Evolutionary conservation across 805 yeast species (phyloP), one percentile per base, ranked within the genome.

Genomic region (Ogataea ramenticola): DNA sequence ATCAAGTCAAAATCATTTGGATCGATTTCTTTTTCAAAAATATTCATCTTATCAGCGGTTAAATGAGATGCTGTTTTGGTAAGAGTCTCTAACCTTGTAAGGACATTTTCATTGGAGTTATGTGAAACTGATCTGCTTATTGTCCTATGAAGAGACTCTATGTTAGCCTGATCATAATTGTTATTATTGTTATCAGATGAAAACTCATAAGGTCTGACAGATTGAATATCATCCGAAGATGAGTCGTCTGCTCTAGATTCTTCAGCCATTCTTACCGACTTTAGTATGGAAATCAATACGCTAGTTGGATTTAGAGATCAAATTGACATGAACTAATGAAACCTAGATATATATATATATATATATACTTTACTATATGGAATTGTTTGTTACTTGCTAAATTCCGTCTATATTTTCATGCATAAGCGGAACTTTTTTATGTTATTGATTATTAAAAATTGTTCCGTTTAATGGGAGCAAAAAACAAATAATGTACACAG

Each of bases 1-100:
- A 57, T 56, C 46, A 72, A 62, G 46, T 71, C 71, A 46, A 72
- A 71, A 46, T 71, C 69, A 19, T 65, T 57, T 15, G 65, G 64
- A 36, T 65, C 66, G 31, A 53, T 47, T 17, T 17, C 24, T 20
- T 34, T 34, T 14, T 44, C 17, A 26, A 54, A 56, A 3, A 41
- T 27, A 19, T 46, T 17, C 55, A 53, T 52, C 16, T 56, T 50
- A 4, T 39, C 46, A 2, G 52, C 50, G 10, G 49, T 52, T 47
- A 51, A 29, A n/a, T 49, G 51, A 24, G 61, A 54, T 2, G 56
- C 22, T 7, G 43, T 41, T 36, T 43, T 39, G 2, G 56, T 45
- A 8, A 55, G 15, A 5, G 52, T 50, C 3, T 44, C 42, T n/a
- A 56, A 41, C 26, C 57, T 45, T 2, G 49, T 43, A 35, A 50